Conservation (phyloP, 257 asterid species). For the Ophiorrhiza pumila region DNA sequence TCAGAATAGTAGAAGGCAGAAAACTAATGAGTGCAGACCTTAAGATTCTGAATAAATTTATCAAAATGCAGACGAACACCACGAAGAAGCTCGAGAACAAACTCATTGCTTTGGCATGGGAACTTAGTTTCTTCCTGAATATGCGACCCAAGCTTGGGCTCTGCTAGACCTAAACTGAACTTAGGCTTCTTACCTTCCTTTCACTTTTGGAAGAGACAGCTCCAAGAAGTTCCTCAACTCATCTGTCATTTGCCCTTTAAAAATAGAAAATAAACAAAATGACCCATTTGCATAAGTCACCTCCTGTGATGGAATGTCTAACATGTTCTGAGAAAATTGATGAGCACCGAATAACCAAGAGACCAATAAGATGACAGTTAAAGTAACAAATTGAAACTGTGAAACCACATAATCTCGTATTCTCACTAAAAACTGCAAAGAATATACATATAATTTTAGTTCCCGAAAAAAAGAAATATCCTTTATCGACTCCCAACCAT, state of each 20-base stretch:
- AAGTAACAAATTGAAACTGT: not conserved
- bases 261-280: not conserved
- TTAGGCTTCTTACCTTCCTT: conserved; percentile 83
- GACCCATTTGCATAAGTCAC: not conserved
- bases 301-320: not conserved
- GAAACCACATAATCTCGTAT: not conserved
- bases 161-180: conserved; percentile 76
- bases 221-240: conserved; percentile 78
- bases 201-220: conserved; percentile 69
- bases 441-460: not conserved
- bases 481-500: not conserved
- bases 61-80: conserved; percentile 82
- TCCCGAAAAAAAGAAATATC: too few relatives aligned
- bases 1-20: not conserved
- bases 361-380: not conserved
- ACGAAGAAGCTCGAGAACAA: conserved; percentile 78
- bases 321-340: not conserved
- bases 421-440: not conserved
- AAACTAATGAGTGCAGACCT: conserved; percentile 44
- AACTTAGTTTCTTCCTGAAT: conserved; percentile 73
- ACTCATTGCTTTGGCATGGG: conserved; percentile 87
- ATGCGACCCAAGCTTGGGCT: conserved; percentile 89
- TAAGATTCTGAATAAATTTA: conserved; percentile 56
- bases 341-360: not conserved
- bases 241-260: conserved; percentile 90